A percentile compares a stretch with the other conserved stretches of the same genome.
Evolutionary conservation across 2,329 filamentous ascomycete species (phyloP).

Genomic region (Hymenotorrendiella dingleyae): DNA sequence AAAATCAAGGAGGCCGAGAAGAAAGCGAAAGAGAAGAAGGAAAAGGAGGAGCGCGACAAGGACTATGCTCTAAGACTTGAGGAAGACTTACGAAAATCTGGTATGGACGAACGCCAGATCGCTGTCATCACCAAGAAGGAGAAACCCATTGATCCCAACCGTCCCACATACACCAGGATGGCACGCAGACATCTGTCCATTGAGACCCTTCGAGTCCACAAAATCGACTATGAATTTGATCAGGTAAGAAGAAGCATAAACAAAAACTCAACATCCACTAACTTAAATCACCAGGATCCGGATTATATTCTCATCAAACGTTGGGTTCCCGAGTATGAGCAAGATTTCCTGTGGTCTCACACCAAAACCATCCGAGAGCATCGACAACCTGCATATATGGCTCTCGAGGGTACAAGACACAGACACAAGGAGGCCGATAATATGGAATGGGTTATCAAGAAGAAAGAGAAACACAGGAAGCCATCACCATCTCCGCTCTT

Average conservation of each 20-base stretch:
- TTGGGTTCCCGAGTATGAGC: constrained; percentile 66
- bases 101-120: constrained; percentile 54
- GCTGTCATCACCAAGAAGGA: constrained; percentile 53
- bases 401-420: constrained; percentile 22
- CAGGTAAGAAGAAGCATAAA: constrained; percentile 36
- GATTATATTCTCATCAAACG: constrained; percentile 69
- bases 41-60: constrained; percentile 30
- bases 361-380: constrained; percentile 47
- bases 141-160: constrained; percentile 37
- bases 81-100: constrained; percentile 52
- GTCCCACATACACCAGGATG: constrained; percentile 60
- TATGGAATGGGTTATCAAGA: constrained; percentile 28
- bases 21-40: constrained; percentile 32
- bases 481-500: constrained; percentile 27
- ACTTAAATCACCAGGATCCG: constrained; percentile 46
- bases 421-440: constrained; percentile 20
- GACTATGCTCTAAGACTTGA: constrained; percentile 44
- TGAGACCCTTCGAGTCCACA: constrained; percentile 51
- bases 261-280: constrained; percentile 26
- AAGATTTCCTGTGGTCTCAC: constrained; percentile 67
- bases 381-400: constrained; percentile 17
- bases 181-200: constrained; percentile 54
- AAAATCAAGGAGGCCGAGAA: constrained; percentile 31
- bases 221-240: constrained; percentile 54
- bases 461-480: constrained; percentile 27